Evolutionary conservation across 2,329 filamentous ascomycete species (phyloP).

Genomic region (Zasmidium cellare): DNA sequence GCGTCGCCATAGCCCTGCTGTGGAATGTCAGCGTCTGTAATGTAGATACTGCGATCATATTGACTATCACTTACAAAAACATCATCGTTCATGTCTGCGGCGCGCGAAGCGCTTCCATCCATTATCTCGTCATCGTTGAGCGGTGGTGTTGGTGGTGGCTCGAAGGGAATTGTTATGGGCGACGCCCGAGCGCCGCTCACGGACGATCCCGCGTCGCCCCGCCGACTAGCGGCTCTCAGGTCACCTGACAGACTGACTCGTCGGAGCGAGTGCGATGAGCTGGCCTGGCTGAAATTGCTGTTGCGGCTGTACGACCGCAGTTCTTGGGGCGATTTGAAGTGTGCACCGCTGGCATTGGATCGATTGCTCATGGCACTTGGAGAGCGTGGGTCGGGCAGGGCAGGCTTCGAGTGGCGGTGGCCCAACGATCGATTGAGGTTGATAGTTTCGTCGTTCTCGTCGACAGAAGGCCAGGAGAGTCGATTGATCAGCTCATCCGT

Average conservation of each 20-base stretch:
- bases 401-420: slow-evolving; percentile 13
- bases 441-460: slow-evolving; percentile 49
- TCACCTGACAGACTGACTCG: slow-evolving; percentile 73
- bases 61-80: slow-evolving; percentile 75
- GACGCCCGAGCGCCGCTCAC: slow-evolving; percentile 36
- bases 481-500: slow-evolving; percentile 34
- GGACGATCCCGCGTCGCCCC: slow-evolving; percentile 47
- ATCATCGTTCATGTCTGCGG: slow-evolving; percentile 79
- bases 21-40: slow-evolving; percentile 13
- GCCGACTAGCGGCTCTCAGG: slow-evolving; percentile 65
- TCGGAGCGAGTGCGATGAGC: slow-evolving; percentile 68
- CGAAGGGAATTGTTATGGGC: slow-evolving; percentile 40
- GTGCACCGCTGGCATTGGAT: slow-evolving; percentile 42
- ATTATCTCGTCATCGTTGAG: slow-evolving; percentile 71
- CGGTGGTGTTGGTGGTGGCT: slow-evolving; percentile 50
- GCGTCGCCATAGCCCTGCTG: slow-evolving; percentile 95
- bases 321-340: slow-evolving; percentile 44
- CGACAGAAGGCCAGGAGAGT: slow-evolving; percentile 40
- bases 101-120: slow-evolving; percentile 82
- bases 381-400: slow-evolving; percentile 36
- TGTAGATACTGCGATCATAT: slow-evolving; percentile 44
- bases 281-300: slow-evolving; percentile 49
- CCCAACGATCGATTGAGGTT: slow-evolving; percentile 43
- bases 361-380: slow-evolving; percentile 47
- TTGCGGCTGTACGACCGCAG: slow-evolving; percentile 63